Evolutionary conservation across 805 yeast genomes (phyloP), one percentile per base, ranked within the genome.

Genomic region (Torulaspora gathmanii): DNA sequence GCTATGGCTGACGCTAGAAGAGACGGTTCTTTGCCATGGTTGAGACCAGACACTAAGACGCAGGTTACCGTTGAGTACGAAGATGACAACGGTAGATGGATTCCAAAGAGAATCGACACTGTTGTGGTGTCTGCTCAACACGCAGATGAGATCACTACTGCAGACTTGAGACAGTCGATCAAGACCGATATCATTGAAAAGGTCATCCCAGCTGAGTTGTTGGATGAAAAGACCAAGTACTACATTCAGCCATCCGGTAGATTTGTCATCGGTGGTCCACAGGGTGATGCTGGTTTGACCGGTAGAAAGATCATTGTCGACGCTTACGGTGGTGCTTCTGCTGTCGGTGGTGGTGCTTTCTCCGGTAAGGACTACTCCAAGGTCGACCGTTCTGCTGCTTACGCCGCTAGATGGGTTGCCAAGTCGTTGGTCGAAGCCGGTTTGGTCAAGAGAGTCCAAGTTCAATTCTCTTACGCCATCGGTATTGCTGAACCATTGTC

Each of bases 341-440:
- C 99, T 67, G 99, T 93, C 80, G 99, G 99, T 76, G 99, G 99
- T 80, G 99, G 99, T 80, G 99, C 99, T 56, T 93, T 93, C 89
- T 86, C 96, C 55, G 99, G 99, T 74, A 93, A 93, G 80, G 99
- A 93, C 75, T 93, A 87, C 86, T 88, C 97, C 71, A 93, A 93
- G 81, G 99, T 93, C 67, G 99, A 93, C 74, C 87, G 99, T 78
- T 91, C 98, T 56, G 99, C 99, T 69, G 99, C 99, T 59, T 93
- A 93, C 70, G 97, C 99, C 66, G 99, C 99, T 63, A 89, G 99
- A 79, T 93, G 99, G 99, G 97, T 93, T 64, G 99, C 99, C 71
- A 93, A 93, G 79, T 93, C 99, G 45, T 81, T 93, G 63, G 95
- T 93, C 56, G 76, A 79, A 63, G 97, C 99, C 55, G 91, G 93